Evolutionary conservation across 306 rosid species (phyloP).

Genomic region (Cotoneaster glaucophyllus): DNA sequence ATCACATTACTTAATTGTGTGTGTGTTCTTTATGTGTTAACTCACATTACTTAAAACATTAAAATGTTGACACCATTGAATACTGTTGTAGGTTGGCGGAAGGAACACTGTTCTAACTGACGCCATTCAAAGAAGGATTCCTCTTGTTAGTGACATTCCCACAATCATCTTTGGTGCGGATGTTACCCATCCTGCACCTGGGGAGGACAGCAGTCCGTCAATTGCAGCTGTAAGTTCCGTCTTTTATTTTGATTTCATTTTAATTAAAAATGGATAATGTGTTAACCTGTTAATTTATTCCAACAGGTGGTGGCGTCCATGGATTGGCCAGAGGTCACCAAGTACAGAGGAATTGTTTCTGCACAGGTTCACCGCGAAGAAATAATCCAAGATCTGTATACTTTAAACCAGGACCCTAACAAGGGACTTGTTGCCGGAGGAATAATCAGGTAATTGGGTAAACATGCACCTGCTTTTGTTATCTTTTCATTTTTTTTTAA

Average conservation of each 20-base stretch:
- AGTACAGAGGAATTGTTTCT: conserved; percentile 61
- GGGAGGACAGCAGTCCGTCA: conserved; percentile 64
- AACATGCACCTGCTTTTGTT: not conserved
- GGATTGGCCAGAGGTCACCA: conserved; percentile 81
- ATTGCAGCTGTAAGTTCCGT: conserved; percentile 68
- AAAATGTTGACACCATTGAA: not conserved
- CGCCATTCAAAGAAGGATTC: conserved; percentile 41
- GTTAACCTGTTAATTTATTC: not conserved
- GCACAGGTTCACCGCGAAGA: conserved; percentile 58
- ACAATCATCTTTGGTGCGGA: conserved; percentile 79
- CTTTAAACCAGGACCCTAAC: conserved; percentile 3
- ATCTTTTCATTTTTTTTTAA: not conserved
- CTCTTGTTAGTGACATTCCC: conserved; percentile 45
- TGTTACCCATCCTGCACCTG: conserved; percentile 76
- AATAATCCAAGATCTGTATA: conserved; percentile 64
- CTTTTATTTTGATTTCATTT: not conserved
- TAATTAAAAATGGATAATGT: not conserved
- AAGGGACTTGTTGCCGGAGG: conserved; percentile 47
- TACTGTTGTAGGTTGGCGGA: conserved; percentile 59
- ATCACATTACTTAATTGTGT: not conserved
- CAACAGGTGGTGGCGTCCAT: conserved; percentile 80
- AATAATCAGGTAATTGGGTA: conserved; percentile 49
- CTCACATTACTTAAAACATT: too few species aligned
- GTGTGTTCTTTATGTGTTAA: not conserved
- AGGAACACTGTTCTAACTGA: conserved; percentile 53